Evolutionary conservation across 2,329 filamentous ascomycete genomes (phyloP), one percentile per base, ranked within the genome.

Genomic region (Fusarium decemcellulare): DNA sequence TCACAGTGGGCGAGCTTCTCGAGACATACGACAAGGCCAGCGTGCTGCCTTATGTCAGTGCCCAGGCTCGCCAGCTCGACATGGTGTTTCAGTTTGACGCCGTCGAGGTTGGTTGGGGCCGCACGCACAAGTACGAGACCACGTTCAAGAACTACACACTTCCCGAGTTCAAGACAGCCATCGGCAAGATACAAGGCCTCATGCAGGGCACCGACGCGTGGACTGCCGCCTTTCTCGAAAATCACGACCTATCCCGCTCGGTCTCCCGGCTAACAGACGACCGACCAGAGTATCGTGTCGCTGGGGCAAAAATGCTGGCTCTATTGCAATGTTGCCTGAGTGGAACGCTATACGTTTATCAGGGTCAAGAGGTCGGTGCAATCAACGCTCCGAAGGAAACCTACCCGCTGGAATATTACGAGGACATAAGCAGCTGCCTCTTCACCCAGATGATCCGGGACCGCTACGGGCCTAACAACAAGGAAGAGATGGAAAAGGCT

Each of bases 11-110:
- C 50, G 91, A 93, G 78, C 86, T 92, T 29, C 89, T 90, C 0
- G 80, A 86, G 70, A 91, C 90, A 0, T 88, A 87, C 0, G 85
- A 91, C 58, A 83, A 86, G 32, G 77, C 79, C 4, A 81, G 87
- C 40, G 88, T 92, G 2, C 78, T 92, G 8, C 75, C 83, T n/a
- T 92, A 91, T 67, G 88, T 92, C 15, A 85, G 85, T 4, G 84
- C 87, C 1, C 78, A 84, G 32, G 86, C 87, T 58, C 85, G 85
- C 61, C 87, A 92, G 76, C 79, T 93, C 50, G 86, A 89, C 74
- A 93, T 92, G 91, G 88, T 92, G 2, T 92, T 93, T 77, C 88
- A 90, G 70, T 90, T 91, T 67, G 87, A 90, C 68, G 84, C 90
- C 10, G 88, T 92, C 8, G 86, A 91, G 72, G 81, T 91, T 15